Conservation (phyloP, 768 basidiomycete genomes). For the Collybia sp. region DNA sequence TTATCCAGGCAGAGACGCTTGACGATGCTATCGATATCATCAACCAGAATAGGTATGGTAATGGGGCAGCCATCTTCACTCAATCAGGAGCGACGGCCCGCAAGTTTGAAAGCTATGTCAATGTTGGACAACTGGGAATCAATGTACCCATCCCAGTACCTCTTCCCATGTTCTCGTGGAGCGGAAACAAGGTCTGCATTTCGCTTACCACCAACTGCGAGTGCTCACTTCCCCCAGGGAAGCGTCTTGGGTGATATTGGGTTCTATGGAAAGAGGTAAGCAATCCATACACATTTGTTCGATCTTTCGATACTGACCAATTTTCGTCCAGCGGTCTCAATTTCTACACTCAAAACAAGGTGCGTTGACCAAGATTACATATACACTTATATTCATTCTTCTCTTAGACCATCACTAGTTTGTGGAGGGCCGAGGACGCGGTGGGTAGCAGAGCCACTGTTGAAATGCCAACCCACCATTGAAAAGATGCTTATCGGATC, state of each 20-base stretch:
- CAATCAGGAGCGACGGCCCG: constrained; percentile 94
- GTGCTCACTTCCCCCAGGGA: constrained; percentile 28
- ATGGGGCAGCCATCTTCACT: constrained; percentile 94
- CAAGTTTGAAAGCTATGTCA: constrained; percentile 84
- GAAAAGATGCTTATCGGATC: constrained; percentile 12
- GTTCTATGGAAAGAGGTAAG: constrained; percentile 85
- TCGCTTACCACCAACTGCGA: neutral
- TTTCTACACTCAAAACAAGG: constrained; percentile 97
- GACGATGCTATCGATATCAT: constrained; percentile 90
- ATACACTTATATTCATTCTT: constrained; percentile 1
- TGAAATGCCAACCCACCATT: constrained; percentile 80
- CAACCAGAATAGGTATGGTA: constrained; percentile 88
- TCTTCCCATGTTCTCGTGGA: constrained; percentile 92
- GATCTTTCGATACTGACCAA: neutral
- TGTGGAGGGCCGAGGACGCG: constrained; percentile 90
- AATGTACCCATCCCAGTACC: constrained; percentile 94
- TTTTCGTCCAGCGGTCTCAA: constrained; percentile 64
- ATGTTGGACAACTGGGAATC: constrained; percentile 91
- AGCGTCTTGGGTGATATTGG: constrained; percentile 83
- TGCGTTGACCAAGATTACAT: constrained; percentile 10
- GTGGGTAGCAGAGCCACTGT: constrained; percentile 76
- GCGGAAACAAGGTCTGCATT: constrained; percentile 75
- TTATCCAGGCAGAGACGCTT: constrained; percentile 75
- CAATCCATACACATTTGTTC: constrained; percentile 10
- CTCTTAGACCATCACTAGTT: constrained; percentile 78